Evolutionary conservation across 75 land plant genomes (phyloP).

Genomic region (Selaginella tamariscina): DNA sequence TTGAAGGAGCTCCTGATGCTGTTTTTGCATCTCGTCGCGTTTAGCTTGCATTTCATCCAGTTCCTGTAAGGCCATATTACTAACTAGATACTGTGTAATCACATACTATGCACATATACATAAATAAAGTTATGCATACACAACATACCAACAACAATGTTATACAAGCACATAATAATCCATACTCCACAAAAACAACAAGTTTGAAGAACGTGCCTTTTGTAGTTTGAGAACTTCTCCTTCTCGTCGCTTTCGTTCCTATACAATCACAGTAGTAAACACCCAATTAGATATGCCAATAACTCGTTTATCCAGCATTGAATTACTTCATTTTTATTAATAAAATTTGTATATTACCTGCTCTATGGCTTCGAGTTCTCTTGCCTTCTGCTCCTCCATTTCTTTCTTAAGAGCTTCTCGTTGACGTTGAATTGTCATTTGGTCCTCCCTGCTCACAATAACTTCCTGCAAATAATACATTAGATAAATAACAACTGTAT

Average conservation of each 20-base stretch:
- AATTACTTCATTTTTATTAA: neutral
- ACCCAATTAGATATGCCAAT: neutral
- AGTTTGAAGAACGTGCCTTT: constrained; percentile 7
- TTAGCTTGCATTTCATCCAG: neutral
- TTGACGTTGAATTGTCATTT: neutral
- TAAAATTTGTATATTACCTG: neutral
- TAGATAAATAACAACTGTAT: too few relatives aligned
- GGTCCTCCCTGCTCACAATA: neutral
- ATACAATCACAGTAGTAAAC: neutral
- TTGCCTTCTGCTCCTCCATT: constrained; percentile 5
- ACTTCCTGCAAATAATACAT: neutral
- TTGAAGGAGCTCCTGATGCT: neutral
- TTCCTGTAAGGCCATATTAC: constrained; percentile 4
- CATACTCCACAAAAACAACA: neutral
- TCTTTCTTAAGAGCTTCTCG: constrained; percentile 10
- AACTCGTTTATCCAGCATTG: neutral
- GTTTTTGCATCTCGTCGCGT: constrained; percentile 1
- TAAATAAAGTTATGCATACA: too few relatives aligned
- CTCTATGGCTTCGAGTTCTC: neutral
- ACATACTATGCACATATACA: too few relatives aligned
- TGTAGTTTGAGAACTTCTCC: neutral
- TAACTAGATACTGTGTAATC: too few relatives aligned
- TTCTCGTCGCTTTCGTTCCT: neutral
- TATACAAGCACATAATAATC: too few relatives aligned
- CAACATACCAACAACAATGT: too few relatives aligned